A percentile compares a stretch with the other conserved stretches of the same genome.
phyloP scores from a whole-genome alignment of 257 asterid genomes.

The Nicotiana obtusifolia region DNA sequence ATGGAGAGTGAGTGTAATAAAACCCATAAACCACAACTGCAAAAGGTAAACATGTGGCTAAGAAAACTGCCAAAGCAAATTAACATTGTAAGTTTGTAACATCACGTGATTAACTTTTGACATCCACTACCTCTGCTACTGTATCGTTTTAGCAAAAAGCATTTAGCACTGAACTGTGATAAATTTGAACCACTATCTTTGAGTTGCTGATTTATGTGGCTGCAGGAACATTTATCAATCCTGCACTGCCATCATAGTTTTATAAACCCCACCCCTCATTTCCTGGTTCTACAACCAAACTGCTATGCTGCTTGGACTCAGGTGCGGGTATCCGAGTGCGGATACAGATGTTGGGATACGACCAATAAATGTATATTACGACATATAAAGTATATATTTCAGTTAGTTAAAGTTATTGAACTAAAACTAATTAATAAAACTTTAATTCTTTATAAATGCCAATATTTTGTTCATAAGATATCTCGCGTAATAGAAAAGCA shows the following conservation, averaged over 20 bases:
- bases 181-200: neutral
- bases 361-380: too few species aligned
- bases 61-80: neutral
- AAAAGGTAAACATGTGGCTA: conserved; percentile 12
- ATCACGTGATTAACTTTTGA: neutral
- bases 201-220: conserved; percentile 1
- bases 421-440: too few species aligned
- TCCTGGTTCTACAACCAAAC: neutral
- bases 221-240: neutral
- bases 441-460: too few species aligned
- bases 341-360: too few species aligned
- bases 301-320: too few species aligned
- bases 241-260: neutral
- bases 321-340: too few species aligned
- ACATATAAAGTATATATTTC: too few species aligned
- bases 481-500: too few species aligned
- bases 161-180: neutral
- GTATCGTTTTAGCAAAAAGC: neutral
- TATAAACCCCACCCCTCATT: neutral
- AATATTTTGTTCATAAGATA: too few species aligned
- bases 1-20: conserved; percentile 85
- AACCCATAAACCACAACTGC: conserved; percentile 98
- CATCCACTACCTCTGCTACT: neutral
- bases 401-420: too few species aligned
- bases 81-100: neutral